Evolutionary conservation across 257 asterid genomes (phyloP), one percentile per base, ranked within the genome.

Genomic region (Scutellaria galericulata): DNA sequence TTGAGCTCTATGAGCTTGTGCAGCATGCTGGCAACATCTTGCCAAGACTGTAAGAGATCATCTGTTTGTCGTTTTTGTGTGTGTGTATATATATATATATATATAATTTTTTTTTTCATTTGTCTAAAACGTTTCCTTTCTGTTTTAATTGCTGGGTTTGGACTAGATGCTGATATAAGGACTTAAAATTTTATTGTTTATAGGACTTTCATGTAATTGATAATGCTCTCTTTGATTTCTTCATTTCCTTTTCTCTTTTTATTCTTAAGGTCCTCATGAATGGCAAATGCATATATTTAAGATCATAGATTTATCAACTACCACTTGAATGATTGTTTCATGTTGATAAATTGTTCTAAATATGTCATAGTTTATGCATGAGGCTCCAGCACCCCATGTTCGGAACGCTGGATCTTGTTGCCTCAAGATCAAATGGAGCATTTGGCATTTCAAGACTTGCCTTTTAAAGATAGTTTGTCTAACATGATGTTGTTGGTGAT

Each of bases 11-110:
- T 61, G 99, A 95, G 85, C 96, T 95, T 41, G 99, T 90, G 79
- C 99, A 95, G 89, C 98, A 95, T 48, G 99, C 99, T 22, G 99
- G 99, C 80, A 95, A 95, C 71, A 95, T 95, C 74, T 83, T 95
- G 84, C 98, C 99, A 9, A 92, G 99, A 83, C 66, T 85, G 98
- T 95, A 85, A 86, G 96, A 70, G 41, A 13, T 6, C 47, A 9
- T 27, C 53, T 7, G 37, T 37, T 46, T 52, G 7, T 4, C 9
- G 44, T 35, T 41, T 37, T 46, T 54, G 31, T 53, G 37, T 31
- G 6, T 35, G 35, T 39, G 13, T 72, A 7, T 71, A 48, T 18
- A 18, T 18, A 7, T 35, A 41, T 39, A 20, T 72, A 12, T 71
- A 48, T n/a, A n/a, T n/a, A n/a, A n/a, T n/a, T n/a, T n/a, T n/a